Evolutionary conservation across 2,329 filamentous ascomycete species (phyloP), one percentile per base, ranked within the genome.

Genomic region (Chaetomiaceae sp.): DNA sequence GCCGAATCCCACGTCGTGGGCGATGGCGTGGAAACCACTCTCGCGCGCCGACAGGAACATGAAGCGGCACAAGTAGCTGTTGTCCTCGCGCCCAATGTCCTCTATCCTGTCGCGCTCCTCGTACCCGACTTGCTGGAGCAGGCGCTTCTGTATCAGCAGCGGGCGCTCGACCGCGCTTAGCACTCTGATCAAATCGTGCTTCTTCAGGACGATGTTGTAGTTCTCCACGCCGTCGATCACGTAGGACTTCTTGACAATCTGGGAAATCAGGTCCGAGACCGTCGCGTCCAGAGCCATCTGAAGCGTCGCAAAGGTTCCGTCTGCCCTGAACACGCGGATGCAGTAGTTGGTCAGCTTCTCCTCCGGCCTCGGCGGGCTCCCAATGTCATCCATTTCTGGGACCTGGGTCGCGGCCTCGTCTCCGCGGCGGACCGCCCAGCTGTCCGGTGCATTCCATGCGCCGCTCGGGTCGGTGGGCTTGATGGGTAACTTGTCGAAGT

Each of bases 21-120:
- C 76, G 56, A 80, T 83, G 39, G 85, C 79, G 58, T 86, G 83
- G 64, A 82, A 91, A 45, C 91, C 90, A 67, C 85, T 91, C 68
- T 96, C 87, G 64, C 92, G 89, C 19, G 88, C 87, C 15, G 92
- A 91, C 54, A 96, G 76, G 70, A 99, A 99, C 55, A 94, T 90
- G 72, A 99, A 97, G 6, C 94, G 88, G 67, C 91, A 95, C 12
- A 99, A 80, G 64, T 97, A 99, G 67, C 91, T 95, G 69, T 97
- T 96, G 74, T 99, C 94, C 70, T 99, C 94, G 53, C 94, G 84
- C 25, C 94, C 94, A 48, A 99, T 83, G 58, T 97, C 94, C 68
- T 96, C 92, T 42, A 99, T 84, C 36, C 84, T 84, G 69, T 99
- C 94, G 52, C 83, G 83, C 29, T 90, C 84, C 53, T 89, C 85